phyloP scores from a whole-genome alignment of 225 moss, liverwort and hornwort genomes.

The Pleurozium schreberi region DNA sequence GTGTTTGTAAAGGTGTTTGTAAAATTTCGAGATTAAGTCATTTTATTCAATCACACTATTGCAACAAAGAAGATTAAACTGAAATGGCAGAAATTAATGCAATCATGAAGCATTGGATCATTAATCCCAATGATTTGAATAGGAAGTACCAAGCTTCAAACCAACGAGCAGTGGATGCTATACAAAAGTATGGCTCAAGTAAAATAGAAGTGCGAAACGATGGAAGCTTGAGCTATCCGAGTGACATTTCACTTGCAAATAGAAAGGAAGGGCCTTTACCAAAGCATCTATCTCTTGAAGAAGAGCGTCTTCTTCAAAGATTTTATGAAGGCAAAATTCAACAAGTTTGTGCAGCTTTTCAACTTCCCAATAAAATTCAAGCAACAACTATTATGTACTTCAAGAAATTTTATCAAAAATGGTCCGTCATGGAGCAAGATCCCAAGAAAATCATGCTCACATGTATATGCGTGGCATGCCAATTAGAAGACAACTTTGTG shows the following conservation, averaged over 20 bases:
- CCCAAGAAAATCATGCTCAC: conserved; percentile 47
- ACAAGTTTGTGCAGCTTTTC: conserved; percentile 42
- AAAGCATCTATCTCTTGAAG: not conserved
- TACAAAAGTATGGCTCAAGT: not conserved
- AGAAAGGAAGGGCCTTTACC: not conserved
- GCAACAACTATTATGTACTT: conserved; percentile 49
- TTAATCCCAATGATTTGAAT: not conserved
- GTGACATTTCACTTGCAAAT: not conserved
- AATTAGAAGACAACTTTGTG: conserved; percentile 46
- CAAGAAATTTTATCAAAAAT: conserved; percentile 49
- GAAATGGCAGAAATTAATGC: not conserved
- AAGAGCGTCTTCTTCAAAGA: not conserved
- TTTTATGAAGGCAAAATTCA: conserved; percentile 14
- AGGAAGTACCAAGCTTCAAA: not conserved
- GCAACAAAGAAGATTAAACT: not conserved
- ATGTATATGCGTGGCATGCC: conserved; percentile 44
- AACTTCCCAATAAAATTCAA: conserved; percentile 48
- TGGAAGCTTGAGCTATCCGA: no score
- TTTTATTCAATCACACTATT: not conserved
- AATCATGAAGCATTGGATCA: not conserved
- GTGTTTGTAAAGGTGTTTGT: accelerated
- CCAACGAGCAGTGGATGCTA: not conserved
- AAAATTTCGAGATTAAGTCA: not conserved
- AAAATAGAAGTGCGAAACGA: not conserved
- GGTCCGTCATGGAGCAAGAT: conserved; percentile 64